These are phyloP conservation scores for Ilyonectria destructans DNA, from an alignment of 2,329 filamentous ascomycete genomes.

Conservation along the genomic window DNA sequence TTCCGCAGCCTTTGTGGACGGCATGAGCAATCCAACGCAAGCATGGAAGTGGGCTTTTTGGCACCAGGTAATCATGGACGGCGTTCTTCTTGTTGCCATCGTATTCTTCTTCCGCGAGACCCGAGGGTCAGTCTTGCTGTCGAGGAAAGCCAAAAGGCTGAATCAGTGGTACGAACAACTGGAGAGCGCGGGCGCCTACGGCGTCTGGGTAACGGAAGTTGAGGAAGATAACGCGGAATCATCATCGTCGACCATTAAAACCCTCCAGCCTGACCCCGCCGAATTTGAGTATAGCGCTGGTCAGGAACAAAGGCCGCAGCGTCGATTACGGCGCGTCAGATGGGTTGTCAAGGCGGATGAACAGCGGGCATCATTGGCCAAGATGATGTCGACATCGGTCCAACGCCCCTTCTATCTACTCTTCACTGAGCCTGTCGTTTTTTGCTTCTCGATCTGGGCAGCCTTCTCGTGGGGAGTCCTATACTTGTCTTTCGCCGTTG, in stretches of 20 bases:
- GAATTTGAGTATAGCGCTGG: conserved; percentile 28
- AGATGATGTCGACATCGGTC: conserved; percentile 82
- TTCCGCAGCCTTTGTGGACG: conserved; percentile 78
- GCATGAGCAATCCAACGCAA: conserved; percentile 61
- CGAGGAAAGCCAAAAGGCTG: conserved; percentile 79
- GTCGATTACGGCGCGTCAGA: conserved; percentile 70
- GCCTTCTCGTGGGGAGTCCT: conserved; percentile 92
- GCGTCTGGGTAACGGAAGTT: conserved; percentile 58
- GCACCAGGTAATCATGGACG: conserved; percentile 82
- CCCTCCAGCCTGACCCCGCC: conserved; percentile 20
- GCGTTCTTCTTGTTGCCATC: conserved; percentile 73
- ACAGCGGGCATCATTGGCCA: conserved; percentile 76
- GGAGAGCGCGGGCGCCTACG: conserved; percentile 75
- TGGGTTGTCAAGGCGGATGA: conserved; percentile 89
- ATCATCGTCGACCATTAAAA: conserved; percentile 43
- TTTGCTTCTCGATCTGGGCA: conserved; percentile 92
- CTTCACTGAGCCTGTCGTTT: conserved; percentile 83
- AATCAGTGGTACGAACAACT: conserved; percentile 86
- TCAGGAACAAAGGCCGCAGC: conserved; percentile 1
- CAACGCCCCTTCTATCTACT: conserved; percentile 85
- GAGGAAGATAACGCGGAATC: conserved; percentile 38
- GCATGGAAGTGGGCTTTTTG: conserved; percentile 92
- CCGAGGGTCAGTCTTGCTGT: conserved; percentile 84
- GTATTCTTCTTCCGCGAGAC: conserved; percentile 85
- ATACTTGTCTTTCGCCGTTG: conserved; percentile 86